These are phyloP conservation scores for Colletotrichum sp. DNA, from an alignment of 2,329 filamentous ascomycete genomes.

Conservation along the genomic window DNA sequence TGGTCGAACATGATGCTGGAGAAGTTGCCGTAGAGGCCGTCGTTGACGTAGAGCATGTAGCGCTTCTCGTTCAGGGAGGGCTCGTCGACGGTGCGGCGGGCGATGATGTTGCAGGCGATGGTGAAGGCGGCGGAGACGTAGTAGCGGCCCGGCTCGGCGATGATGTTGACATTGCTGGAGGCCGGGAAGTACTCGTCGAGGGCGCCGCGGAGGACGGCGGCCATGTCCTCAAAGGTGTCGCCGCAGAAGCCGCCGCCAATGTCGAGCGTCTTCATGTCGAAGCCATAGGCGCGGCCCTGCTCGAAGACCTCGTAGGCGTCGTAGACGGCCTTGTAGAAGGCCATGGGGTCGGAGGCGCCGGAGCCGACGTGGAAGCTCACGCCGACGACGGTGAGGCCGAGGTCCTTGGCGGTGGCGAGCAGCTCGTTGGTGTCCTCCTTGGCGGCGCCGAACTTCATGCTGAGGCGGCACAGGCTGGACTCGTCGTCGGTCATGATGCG, in stretches of 20 bases:
- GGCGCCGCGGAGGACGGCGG: conserved; percentile 76
- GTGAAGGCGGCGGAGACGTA: conserved; percentile 95
- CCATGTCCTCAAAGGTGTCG: conserved; percentile 92
- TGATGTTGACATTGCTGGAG: conserved; percentile 74
- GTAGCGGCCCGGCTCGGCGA: conserved; percentile 95
- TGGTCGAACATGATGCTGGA: conserved; percentile 99
- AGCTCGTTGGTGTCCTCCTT: conserved; percentile 82
- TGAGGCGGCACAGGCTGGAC: conserved; percentile 90
- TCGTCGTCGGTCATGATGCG: conserved; percentile 97
- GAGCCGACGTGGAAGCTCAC: conserved; percentile 99
- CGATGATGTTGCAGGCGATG: conserved; percentile 94
- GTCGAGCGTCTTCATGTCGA: conserved; percentile 84
- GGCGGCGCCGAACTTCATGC: conserved; percentile 95
- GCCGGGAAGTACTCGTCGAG: conserved; percentile 89
- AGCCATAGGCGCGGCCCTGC: conserved; percentile 78
- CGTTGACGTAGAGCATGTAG: conserved; percentile 98
- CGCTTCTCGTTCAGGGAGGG: conserved; percentile 70
- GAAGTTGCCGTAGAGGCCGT: conserved; percentile 98
- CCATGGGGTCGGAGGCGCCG: conserved; percentile 89
- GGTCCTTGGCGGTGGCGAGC: conserved; percentile 77
- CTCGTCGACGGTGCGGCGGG: conserved; percentile 85
- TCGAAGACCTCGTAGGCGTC: conserved; percentile 91
- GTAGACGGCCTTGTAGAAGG: conserved; percentile 88
- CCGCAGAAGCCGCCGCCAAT: conserved; percentile 92
- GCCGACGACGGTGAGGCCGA: conserved; percentile 89